These are phyloP conservation scores for Acanthamoeba culbertsoni DNA, from an alignment of 208 protist genomes.

Conservation along the genomic window DNA sequence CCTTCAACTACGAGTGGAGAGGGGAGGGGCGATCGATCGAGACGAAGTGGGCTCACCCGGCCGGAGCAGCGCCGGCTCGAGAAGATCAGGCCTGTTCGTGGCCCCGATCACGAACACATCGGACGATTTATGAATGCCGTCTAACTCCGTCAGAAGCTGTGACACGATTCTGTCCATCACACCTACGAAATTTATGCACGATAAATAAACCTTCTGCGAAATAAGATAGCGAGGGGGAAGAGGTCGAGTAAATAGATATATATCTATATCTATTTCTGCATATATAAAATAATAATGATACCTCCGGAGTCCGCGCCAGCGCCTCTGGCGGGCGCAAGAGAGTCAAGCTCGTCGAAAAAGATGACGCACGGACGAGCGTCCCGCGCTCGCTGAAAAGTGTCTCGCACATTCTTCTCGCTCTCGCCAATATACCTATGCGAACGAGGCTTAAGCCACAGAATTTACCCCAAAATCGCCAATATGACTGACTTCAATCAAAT, in stretches of 20 bases:
- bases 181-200: constrained; percentile 76
- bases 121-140: constrained; percentile 75
- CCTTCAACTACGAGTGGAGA: neutral
- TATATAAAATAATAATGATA: neutral
- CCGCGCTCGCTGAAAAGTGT: constrained; percentile 79
- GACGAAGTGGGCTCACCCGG: constrained; percentile 70
- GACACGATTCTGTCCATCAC: constrained; percentile 86
- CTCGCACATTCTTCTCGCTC: constrained; percentile 84
- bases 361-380: constrained; percentile 83
- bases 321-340: constrained; percentile 81
- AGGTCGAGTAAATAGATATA: neutral
- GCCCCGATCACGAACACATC: constrained; percentile 84
- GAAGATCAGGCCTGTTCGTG: constrained; percentile 83
- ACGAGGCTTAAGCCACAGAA: too few species aligned
- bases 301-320: constrained; percentile 77
- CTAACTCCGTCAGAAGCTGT: constrained; percentile 86
- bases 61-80: constrained; percentile 81
- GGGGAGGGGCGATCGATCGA: too few species aligned
- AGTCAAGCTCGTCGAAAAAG: constrained; percentile 89
- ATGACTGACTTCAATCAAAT: too few species aligned
- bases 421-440: constrained; percentile 81
- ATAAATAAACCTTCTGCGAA: neutral
- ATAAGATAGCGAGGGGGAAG: too few species aligned
- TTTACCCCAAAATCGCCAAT: too few species aligned
- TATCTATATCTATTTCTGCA: too few species aligned